Evolutionary conservation across 2,329 filamentous ascomycete genomes (phyloP).

Genomic region (Fusarium caatingaense): DNA sequence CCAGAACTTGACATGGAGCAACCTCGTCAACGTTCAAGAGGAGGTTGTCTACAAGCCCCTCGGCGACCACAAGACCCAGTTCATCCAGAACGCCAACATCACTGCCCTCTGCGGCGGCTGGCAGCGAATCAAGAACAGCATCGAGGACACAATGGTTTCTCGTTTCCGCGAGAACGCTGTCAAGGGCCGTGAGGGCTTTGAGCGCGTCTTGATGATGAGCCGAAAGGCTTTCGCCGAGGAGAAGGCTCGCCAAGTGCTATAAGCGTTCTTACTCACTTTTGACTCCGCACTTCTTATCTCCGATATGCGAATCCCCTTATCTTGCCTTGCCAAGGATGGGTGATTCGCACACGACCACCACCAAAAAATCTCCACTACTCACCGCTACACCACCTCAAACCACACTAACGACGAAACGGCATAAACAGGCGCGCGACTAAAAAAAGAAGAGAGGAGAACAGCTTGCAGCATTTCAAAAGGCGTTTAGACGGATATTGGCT

Average conservation of each 20-base stretch:
- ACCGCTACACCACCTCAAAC: slow-evolving; percentile 23
- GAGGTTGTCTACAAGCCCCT: slow-evolving; percentile 86
- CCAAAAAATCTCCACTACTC: slow-evolving; percentile 42
- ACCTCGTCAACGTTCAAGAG: slow-evolving; percentile 91
- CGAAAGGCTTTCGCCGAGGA: slow-evolving; percentile 92
- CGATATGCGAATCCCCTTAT: slow-evolving; percentile 16
- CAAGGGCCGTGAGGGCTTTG: slow-evolving; percentile 93
- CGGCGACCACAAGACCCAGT: slow-evolving; percentile 73
- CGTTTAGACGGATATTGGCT: slow-evolving; percentile 38
- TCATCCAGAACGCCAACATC: slow-evolving; percentile 90
- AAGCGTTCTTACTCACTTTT: slow-evolving; percentile 1
- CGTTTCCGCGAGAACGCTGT: slow-evolving; percentile 91
- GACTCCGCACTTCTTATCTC: slow-evolving; percentile 9
- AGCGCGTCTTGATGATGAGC: slow-evolving; percentile 93
- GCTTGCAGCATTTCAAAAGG: slow-evolving; percentile 45
- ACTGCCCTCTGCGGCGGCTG: slow-evolving; percentile 95
- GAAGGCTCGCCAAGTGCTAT: slow-evolving; percentile 65
- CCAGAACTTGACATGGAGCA: slow-evolving; percentile 92
- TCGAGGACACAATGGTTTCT: slow-evolving; percentile 90
- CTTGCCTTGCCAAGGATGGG: slow-evolving; percentile 2
- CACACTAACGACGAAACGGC: slow-evolving; percentile 40
- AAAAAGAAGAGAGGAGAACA: slow-evolving; percentile 20
- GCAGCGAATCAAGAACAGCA: slow-evolving; percentile 96
- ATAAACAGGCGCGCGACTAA: slow-evolving; percentile 42
- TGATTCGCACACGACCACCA: slow-evolving; percentile 23